Conservation (phyloP, 139 green algal genomes). For the Chlorella sp. region DNA sequence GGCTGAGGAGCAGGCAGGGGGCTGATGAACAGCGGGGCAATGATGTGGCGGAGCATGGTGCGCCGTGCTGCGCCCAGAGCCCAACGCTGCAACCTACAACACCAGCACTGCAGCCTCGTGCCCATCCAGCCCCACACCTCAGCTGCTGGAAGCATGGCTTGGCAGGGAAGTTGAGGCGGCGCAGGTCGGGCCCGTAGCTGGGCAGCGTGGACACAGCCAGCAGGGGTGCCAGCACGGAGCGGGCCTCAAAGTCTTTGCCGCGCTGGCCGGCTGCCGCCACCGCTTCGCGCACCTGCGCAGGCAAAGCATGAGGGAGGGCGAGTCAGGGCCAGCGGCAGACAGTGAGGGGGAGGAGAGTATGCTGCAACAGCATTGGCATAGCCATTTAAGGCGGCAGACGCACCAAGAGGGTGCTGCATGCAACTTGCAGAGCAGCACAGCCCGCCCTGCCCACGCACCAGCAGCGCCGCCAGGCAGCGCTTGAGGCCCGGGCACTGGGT, state of each 20-base stretch:
- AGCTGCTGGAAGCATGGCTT: constrained; percentile 28
- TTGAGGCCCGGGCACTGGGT: neutral
- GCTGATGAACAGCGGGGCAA: neutral
- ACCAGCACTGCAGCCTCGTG: neutral
- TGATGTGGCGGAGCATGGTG: too few species aligned
- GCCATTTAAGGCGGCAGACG: too few species aligned
- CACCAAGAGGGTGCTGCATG: too few species aligned
- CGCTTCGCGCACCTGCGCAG: constrained; percentile 8
- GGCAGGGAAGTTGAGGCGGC: constrained; percentile 32
- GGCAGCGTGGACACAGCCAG: constrained; percentile 29
- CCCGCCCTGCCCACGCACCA: neutral
- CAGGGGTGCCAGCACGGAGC: constrained; percentile 16
- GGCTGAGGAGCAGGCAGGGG: too few species aligned
- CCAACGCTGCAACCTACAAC: too few species aligned
- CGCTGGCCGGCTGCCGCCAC: neutral
- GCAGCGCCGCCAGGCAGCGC: constrained; percentile 12
- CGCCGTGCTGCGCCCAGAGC: too few species aligned
- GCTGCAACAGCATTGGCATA: too few species aligned
- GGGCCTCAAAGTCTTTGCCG: constrained; percentile 9
- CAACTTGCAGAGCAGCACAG: too few species aligned
- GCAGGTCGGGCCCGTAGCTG: neutral
- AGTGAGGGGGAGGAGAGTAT: too few species aligned
- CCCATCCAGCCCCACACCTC: neutral
- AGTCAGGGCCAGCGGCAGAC: too few species aligned
- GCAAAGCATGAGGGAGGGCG: too few species aligned